Percentiles rank a stretch among this genome's conserved stretches.
phyloP scores from a whole-genome alignment of 164 flowering plant species.

The Litsea cubeba region DNA sequence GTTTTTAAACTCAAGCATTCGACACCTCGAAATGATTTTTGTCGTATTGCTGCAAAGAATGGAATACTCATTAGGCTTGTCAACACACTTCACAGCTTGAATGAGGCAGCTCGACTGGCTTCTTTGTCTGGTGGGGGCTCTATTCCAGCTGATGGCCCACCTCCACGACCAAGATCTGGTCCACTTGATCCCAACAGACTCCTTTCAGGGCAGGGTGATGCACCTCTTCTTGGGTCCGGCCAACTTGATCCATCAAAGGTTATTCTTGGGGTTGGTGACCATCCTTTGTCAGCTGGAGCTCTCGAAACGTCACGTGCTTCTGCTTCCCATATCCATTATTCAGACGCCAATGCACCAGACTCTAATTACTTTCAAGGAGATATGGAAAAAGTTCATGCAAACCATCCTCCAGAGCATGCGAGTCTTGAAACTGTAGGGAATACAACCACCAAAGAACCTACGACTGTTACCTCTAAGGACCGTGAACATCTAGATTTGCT shows the following conservation, averaged over 20 bases:
- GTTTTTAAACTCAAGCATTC: slow-evolving; percentile 91
- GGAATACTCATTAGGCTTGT: slow-evolving; percentile 88
- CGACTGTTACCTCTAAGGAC: slow-evolving; percentile 34
- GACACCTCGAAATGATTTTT: slow-evolving; percentile 90
- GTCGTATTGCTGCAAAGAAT: slow-evolving; percentile 96
- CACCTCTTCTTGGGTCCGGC: slow-evolving; percentile 33
- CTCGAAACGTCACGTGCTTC: slow-evolving; percentile 55
- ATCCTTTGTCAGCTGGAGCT: slow-evolving; percentile 30
- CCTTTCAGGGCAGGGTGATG: slow-evolving; percentile 37
- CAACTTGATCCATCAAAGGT: slow-evolving; percentile 45
- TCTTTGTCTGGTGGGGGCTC: slow-evolving; percentile 59
- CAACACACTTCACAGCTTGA: slow-evolving; percentile 92
- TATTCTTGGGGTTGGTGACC: slow-evolving; percentile 45
- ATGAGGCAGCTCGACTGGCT: slow-evolving; percentile 93
- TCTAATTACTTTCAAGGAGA: slow-evolving; percentile 29
- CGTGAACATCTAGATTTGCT: slow-evolving; percentile 44
- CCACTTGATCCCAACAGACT: slow-evolving; percentile 53
- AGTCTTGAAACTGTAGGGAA: slow-evolving; percentile 34
- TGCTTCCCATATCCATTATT: slow-evolving; percentile 47
- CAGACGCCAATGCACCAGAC: slow-evolving; percentile 40
- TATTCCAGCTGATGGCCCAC: slow-evolving; percentile 45
- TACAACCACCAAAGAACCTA: slow-evolving; percentile 34
- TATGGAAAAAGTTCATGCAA: slow-evolving; percentile 39
- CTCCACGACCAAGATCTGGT: slow-evolving; percentile 68
- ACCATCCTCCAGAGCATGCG: slow-evolving; percentile 32